phyloP scores from a whole-genome alignment of 352 stramenopile species.

The Detonula confervacea region DNA sequence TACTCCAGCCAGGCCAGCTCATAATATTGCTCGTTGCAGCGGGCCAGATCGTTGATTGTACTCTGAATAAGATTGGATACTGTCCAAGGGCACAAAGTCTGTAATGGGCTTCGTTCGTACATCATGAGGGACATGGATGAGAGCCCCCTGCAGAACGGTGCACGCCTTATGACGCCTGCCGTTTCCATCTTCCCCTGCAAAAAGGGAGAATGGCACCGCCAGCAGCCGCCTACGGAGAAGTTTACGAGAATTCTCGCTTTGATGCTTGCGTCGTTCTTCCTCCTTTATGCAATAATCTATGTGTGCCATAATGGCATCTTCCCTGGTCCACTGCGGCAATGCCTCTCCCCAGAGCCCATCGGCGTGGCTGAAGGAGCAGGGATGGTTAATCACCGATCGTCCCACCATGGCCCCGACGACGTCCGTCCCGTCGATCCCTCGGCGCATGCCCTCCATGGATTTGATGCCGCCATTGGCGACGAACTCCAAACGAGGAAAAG shows the following conservation, averaged over 20 bases:
- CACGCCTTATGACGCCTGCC: not conserved
- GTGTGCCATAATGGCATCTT: conserved; percentile 30
- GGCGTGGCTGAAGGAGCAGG: conserved; percentile 50
- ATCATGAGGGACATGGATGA: conserved; percentile 10
- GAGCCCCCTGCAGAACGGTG: conserved; percentile 27
- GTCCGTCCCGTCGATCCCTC: not conserved
- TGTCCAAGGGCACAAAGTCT: conserved; percentile 22
- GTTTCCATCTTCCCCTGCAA: conserved; percentile 51
- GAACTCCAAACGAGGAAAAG: conserved; percentile 43
- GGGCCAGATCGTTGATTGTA: conserved; percentile 31
- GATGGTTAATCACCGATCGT: conserved; percentile 58
- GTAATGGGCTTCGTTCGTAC: conserved; percentile 28
- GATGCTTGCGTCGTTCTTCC: conserved; percentile 19
- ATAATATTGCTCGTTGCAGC: conserved; percentile 44
- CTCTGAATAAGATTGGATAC: conserved; percentile 8
- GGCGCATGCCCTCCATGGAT: conserved; percentile 26
- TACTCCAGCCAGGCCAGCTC: too few relatives aligned
- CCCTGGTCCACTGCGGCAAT: not conserved
- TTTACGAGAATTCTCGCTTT: not conserved
- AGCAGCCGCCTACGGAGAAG: conserved; percentile 29
- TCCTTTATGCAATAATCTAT: conserved; percentile 59
- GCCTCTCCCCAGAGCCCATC: conserved; percentile 23
- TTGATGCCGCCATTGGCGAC: conserved; percentile 59
- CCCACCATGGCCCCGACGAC: conserved; percentile 52
- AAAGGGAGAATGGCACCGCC: conserved; percentile 47